Evolutionary conservation across 495 filamentous ascomycete species (phyloP), one percentile per base, ranked within the genome.

Genomic region (Glonium stellatum): DNA sequence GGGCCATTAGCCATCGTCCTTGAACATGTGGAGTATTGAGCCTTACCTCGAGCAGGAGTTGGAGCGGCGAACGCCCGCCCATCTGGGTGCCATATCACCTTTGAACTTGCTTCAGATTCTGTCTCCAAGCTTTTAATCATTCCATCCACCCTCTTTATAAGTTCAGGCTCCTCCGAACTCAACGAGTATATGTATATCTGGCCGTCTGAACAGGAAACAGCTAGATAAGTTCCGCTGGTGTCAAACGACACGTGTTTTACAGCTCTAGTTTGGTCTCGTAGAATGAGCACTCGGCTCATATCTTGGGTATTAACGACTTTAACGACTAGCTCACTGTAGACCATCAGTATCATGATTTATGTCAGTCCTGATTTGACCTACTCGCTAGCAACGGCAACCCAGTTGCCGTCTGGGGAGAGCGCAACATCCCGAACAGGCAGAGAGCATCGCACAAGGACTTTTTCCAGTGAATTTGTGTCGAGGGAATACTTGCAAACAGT

Each of bases 311-410:
- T 87, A 58, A 97, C 89, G 39, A 98, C 78, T 67, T 92, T 95
- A 37, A 97, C 89, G 0, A 84, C 86, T 36, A 95, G 78, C 69
- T 98, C 93, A 74, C 84, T 86, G 44, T 8, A 56, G n/a, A 21
- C 5, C 27, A 47, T 66, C 35, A 64, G 64, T 36, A 39, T 31
- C 9, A 1, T 22, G 0, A 23, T 22, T 4, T 15, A 41, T 18
- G 0, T 11, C 18, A 15, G n/a, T 27, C 10, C 13, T 5, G 36
- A 31, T 8, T 4, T 4, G 18, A 70, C 82, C 66, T 62, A 85
- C 84, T 98, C 95, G 81, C 92, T 96, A 34, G 95, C 88, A n/a
- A 97, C 88, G 39, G 93, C 93, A 51, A 82, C 86, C 95, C 90
- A 97, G 68, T 87, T 82, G 0, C 82, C 81, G 71, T 98, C 90